phyloP scores from a whole-genome alignment of 2,329 filamentous ascomycete genomes.

The Fusarium tupiense region DNA sequence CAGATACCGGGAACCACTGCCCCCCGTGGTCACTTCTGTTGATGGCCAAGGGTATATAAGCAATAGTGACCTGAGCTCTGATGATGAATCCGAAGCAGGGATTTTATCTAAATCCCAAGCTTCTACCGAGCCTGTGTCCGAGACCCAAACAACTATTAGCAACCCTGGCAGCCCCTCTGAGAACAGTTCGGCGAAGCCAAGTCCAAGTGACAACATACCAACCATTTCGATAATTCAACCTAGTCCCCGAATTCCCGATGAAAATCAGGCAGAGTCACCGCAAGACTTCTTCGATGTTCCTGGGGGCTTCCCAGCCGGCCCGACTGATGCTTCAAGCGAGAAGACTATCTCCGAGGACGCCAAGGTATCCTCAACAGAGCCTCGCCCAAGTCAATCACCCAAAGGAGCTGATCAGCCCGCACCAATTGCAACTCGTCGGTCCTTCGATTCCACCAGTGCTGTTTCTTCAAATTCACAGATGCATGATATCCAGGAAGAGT shows the following conservation, averaged over 20 bases:
- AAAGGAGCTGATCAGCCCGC: not conserved
- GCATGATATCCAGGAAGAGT: slow-evolving; percentile 50
- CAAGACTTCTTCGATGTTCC: slow-evolving; percentile 62
- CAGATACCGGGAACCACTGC: slow-evolving; percentile 70
- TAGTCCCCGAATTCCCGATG: slow-evolving; percentile 49
- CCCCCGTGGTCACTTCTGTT: slow-evolving; percentile 75
- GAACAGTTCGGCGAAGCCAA: not conserved
- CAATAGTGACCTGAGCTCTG: slow-evolving; percentile 56
- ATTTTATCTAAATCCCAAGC: not conserved
- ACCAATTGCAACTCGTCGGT: slow-evolving; percentile 21
- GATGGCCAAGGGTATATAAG: slow-evolving; percentile 73
- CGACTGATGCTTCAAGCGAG: slow-evolving; percentile 23
- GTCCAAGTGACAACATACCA: slow-evolving; percentile 47
- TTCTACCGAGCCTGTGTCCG: not conserved
- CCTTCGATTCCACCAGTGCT: slow-evolving; percentile 30
- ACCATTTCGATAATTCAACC: slow-evolving; percentile 57
- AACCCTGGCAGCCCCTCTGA: not conserved
- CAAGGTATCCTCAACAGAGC: not conserved
- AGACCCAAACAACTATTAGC: slow-evolving; percentile 1
- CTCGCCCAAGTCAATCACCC: not conserved
- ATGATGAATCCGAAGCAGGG: slow-evolving; percentile 43
- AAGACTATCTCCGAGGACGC: slow-evolving; percentile 5
- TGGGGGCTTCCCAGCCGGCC: slow-evolving; percentile 65
- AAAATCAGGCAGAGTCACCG: slow-evolving; percentile 29
- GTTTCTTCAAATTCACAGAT: slow-evolving; percentile 40